Percentiles rank a stretch among this genome's conserved stretches.
These are phyloP conservation scores for Monosporozyma solicola DNA, from an alignment of 805 yeast species.

Conservation along the genomic window DNA sequence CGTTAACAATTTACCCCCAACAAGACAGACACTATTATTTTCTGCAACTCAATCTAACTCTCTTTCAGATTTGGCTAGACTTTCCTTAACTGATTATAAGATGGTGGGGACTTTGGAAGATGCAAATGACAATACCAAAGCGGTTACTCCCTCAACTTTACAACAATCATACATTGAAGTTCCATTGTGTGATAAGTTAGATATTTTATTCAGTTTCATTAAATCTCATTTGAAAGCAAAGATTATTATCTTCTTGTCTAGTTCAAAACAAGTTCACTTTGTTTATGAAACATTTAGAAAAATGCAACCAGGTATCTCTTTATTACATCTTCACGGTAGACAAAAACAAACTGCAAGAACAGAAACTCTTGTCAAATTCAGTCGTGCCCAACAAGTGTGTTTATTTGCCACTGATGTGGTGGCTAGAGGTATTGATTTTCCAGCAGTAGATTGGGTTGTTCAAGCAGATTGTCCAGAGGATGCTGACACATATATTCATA, in stretches of 20 bases:
- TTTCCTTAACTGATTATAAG: conserved; percentile 39
- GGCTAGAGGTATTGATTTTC: conserved; percentile 88
- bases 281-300: conserved; percentile 81
- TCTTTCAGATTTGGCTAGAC: conserved; percentile 71
- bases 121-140: conserved; percentile 53
- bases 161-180: conserved; percentile 75
- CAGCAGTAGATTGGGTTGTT: conserved; percentile 90
- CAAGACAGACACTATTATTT: conserved; percentile 74
- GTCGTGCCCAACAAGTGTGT: conserved; percentile 71
- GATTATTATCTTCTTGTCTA: conserved; percentile 73
- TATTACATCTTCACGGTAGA: conserved; percentile 79
- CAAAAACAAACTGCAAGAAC: conserved; percentile 84
- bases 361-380: conserved; percentile 71
- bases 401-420: conserved; percentile 85
- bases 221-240: conserved; percentile 74
- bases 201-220: conserved; percentile 76
- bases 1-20: conserved; percentile 63
- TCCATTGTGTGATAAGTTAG: conserved; percentile 71
- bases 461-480: conserved; percentile 91
- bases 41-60: conserved; percentile 87
- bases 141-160: conserved; percentile 71
- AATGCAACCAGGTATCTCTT: conserved; percentile 84
- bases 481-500: conserved; percentile 77
- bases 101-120: conserved; percentile 40
- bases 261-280: conserved; percentile 85